Evolutionary conservation across 306 rosid species (phyloP).

Genomic region (Comarum palustre): DNA sequence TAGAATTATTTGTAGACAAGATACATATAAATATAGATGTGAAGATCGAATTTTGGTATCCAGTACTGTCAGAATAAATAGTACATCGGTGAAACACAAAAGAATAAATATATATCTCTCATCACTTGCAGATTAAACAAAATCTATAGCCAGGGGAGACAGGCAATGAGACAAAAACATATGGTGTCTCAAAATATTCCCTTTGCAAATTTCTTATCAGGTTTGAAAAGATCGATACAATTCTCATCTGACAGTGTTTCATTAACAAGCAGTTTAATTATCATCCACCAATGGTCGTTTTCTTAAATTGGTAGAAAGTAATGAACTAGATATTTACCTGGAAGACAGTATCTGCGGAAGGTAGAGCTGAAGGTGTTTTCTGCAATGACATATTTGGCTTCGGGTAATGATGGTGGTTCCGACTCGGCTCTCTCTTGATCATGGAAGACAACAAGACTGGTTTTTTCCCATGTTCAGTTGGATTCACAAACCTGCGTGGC

Average conservation of each 20-base stretch:
- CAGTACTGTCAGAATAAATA: background rate
- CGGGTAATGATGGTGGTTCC: conserved; percentile 1
- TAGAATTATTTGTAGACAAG: background rate
- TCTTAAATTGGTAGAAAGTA: background rate
- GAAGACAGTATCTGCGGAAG: conserved; percentile 41
- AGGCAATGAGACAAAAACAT: background rate
- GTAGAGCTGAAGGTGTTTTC: conserved; percentile 16
- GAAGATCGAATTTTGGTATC: background rate
- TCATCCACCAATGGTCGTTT: background rate
- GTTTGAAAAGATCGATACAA: background rate
- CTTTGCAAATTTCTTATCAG: background rate
- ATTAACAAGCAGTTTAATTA: background rate
- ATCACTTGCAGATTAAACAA: background rate
- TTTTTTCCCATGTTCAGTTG: background rate
- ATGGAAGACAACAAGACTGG: background rate
- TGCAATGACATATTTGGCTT: conserved; percentile 30
- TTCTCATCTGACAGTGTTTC: background rate
- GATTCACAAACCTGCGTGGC: conserved; percentile 26
- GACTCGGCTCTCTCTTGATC: conserved; percentile 14
- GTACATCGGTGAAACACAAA: background rate
- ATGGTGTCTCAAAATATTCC: background rate
- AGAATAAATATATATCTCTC: too few relatives aligned
- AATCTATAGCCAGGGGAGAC: background rate
- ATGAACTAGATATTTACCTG: conserved; percentile 42
- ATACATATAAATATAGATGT: background rate